Conservation (phyloP, 441 rosid species). For the Gossypium lobatum region DNA sequence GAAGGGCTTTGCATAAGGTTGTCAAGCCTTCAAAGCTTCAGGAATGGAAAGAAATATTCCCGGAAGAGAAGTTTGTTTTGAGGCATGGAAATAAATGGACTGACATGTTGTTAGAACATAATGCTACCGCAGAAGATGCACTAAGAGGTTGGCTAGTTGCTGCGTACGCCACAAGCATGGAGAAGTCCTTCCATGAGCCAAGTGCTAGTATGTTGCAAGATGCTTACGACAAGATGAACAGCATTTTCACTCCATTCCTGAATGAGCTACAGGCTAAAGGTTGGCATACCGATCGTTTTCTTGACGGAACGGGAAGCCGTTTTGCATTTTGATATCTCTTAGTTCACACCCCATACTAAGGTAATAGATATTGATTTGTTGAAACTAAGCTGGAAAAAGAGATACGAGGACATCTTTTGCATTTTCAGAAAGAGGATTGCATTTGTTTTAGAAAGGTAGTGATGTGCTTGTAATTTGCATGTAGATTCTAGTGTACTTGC, state of each 20-base stretch:
- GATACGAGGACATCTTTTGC: neutral
- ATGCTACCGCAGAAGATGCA: constrained; percentile 87
- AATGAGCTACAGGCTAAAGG: constrained; percentile 70
- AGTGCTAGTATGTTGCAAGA: constrained; percentile 38
- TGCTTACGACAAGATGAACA: constrained; percentile 62
- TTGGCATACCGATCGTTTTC: constrained; percentile 89
- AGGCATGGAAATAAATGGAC: constrained; percentile 49
- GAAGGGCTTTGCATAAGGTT: constrained; percentile 57
- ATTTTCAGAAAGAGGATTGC: neutral
- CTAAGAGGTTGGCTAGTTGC: constrained; percentile 95
- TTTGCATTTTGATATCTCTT: constrained; percentile 41
- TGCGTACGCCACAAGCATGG: constrained; percentile 51
- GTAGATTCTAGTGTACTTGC: neutral
- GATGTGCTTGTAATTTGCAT: neutral
- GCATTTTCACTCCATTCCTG: constrained; percentile 43
- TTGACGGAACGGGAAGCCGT: constrained; percentile 77
- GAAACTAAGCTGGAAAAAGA: constrained; percentile 4
- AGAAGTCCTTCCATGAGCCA: constrained; percentile 26
- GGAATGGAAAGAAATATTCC: constrained; percentile 51
- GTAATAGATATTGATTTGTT: neutral
- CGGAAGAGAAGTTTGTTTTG: constrained; percentile 70
- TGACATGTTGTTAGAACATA: constrained; percentile 72
- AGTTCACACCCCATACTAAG: neutral
- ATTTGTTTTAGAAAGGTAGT: neutral
- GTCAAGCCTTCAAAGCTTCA: constrained; percentile 60